Evolutionary conservation across 257 asterid genomes (phyloP).

Genomic region (Penstemon barbatus): DNA sequence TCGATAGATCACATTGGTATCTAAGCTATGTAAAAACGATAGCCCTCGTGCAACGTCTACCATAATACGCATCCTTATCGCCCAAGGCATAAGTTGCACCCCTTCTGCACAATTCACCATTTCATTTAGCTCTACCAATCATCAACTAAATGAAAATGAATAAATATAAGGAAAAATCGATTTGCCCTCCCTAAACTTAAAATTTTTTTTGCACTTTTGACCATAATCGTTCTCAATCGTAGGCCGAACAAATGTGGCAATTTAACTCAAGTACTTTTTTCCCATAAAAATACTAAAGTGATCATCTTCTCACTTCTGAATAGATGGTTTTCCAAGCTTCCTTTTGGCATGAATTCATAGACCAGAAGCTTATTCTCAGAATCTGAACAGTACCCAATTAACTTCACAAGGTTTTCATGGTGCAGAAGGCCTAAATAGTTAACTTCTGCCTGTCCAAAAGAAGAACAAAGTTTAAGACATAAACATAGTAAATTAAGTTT

Average conservation of each 20-base stretch:
- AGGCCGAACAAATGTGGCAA: too few species aligned
- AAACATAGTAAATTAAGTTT: too few species aligned
- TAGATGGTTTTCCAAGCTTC: constrained; percentile 79
- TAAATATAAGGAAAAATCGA: too few species aligned
- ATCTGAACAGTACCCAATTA: constrained; percentile 74
- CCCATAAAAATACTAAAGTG: too few species aligned
- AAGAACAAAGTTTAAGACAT: constrained; percentile 6
- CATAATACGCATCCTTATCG: constrained; percentile 44
- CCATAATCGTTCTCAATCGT: too few species aligned
- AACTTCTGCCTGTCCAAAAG: constrained; percentile 55
- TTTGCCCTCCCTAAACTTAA: too few species aligned
- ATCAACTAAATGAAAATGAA: too few species aligned
- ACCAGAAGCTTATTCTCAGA: constrained; percentile 59
- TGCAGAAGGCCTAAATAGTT: constrained; percentile 60
- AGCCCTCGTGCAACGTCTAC: constrained; percentile 53
- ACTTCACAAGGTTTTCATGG: constrained; percentile 68
- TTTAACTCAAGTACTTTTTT: too few species aligned
- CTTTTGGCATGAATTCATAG: constrained; percentile 71
- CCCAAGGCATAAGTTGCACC: constrained; percentile 53
- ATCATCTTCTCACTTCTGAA: constrained; percentile 48
- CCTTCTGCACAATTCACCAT: constrained; percentile 38
- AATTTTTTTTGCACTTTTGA: too few species aligned
- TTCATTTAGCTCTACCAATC: too few species aligned
- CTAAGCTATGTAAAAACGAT: constrained; percentile 49
- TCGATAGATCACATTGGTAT: constrained; percentile 52